Conservation (phyloP, 768 basidiomycete species). For the Naematelia aurantialba region DNA sequence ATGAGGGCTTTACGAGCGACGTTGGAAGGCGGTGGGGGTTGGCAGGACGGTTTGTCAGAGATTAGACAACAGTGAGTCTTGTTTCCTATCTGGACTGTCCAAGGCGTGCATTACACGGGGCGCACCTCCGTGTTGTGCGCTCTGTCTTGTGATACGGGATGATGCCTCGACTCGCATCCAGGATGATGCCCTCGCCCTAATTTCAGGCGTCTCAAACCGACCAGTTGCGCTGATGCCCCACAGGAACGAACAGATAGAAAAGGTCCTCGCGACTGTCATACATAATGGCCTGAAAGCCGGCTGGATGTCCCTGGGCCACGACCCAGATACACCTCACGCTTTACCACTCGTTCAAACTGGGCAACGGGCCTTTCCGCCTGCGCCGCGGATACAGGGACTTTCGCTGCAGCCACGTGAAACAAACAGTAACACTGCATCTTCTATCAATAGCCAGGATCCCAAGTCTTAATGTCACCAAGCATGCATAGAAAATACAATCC, state of each 20-base stretch:
- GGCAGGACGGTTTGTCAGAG: conserved; percentile 14
- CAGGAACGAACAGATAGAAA: conserved; percentile 35
- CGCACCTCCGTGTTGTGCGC: no score
- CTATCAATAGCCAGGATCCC: conserved; percentile 3
- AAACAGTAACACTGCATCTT: no score
- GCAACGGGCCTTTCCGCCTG: neutral
- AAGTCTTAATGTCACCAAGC: neutral
- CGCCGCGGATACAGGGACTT: no score
- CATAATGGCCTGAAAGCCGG: conserved; percentile 35
- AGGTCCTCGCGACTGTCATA: conserved; percentile 35
- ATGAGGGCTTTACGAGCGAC: conserved; percentile 15
- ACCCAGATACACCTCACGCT: conserved; percentile 11
- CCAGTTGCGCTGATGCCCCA: no score
- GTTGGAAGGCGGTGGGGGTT: conserved; percentile 16
- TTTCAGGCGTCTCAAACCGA: no score
- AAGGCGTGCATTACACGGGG: no score
- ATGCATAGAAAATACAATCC: no score
- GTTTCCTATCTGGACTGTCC: no score
- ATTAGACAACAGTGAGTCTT: conserved; percentile 31
- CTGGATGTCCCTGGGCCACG: conserved; percentile 39
- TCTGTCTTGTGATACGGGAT: neutral
- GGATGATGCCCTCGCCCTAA: no score
- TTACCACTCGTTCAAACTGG: conserved; percentile 17
- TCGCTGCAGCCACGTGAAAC: no score
- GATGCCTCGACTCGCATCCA: no score